Conservation (phyloP, 2,329 filamentous ascomycete species). For the Aspergillus niger region DNA sequence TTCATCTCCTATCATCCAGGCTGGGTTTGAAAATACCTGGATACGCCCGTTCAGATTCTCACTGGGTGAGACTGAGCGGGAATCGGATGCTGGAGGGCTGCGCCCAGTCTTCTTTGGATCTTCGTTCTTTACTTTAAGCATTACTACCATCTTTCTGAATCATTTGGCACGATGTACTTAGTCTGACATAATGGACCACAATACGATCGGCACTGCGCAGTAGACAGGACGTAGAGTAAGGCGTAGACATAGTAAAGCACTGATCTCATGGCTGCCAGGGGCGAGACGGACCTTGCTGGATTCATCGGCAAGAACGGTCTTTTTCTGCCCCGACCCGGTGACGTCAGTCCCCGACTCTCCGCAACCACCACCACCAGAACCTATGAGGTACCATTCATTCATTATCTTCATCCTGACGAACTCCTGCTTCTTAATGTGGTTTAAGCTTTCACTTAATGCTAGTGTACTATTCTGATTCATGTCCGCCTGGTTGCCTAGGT, state of each 20-base stretch:
- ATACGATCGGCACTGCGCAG: background rate
- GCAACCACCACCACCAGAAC: no score
- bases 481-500: no score
- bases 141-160: slow-evolving; percentile 19
- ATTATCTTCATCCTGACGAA: no score
- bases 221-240: background rate
- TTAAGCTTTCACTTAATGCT: no score
- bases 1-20: slow-evolving; percentile 58
- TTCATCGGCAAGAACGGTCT: background rate
- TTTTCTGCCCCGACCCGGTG: background rate
- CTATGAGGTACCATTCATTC: no score
- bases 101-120: slow-evolving; percentile 28
- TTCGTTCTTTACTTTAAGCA: slow-evolving; percentile 15
- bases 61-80: slow-evolving; percentile 35
- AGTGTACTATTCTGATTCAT: no score
- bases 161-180: slow-evolving; percentile 25
- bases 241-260: no score
- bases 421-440: no score
- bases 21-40: slow-evolving; percentile 44
- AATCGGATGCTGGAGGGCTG: slow-evolving; percentile 56
- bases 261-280: no score
- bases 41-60: slow-evolving; percentile 33
- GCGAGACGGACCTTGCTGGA: no score
- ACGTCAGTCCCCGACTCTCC: background rate
- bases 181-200: slow-evolving; percentile 20